Evolutionary conservation across 345 rosid genomes (phyloP).

Genomic region (Lumnitzera racemosa): DNA sequence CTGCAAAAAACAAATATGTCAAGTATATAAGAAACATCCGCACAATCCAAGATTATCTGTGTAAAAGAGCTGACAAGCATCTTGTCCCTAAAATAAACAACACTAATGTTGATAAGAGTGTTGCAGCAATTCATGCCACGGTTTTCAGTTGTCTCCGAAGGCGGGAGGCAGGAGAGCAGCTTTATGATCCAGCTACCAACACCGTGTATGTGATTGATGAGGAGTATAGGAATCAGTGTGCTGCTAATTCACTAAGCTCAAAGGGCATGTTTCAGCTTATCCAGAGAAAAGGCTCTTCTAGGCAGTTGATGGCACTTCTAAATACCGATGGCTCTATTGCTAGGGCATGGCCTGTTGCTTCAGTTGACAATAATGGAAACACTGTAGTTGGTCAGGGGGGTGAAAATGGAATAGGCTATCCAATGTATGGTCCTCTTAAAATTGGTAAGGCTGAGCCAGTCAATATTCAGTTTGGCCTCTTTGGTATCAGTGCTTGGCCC

Average conservation of each 20-base stretch:
- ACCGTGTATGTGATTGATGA: constrained; percentile 75
- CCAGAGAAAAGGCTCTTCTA: constrained; percentile 87
- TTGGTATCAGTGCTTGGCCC: constrained; percentile 99
- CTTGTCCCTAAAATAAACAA: constrained; percentile 94
- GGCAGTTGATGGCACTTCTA: constrained; percentile 96
- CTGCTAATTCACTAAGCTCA: constrained; percentile 85
- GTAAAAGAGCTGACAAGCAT: constrained; percentile 96
- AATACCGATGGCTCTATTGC: constrained; percentile 93
- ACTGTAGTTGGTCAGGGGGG: constrained; percentile 28
- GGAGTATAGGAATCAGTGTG: constrained; percentile 90
- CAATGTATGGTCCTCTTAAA: constrained; percentile 73
- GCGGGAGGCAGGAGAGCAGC: constrained; percentile 77
- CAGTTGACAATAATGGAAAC: constrained; percentile 47
- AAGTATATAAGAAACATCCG: constrained; percentile 91
- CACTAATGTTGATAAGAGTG: constrained; percentile 94
- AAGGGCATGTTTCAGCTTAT: constrained; percentile 98
- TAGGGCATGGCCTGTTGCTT: constrained; percentile 86
- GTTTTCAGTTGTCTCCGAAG: constrained; percentile 94
- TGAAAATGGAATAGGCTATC: constrained; percentile 45
- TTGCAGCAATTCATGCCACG: constrained; percentile 95
- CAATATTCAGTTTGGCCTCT: constrained; percentile 88
- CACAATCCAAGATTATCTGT: constrained; percentile 89
- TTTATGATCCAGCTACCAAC: constrained; percentile 70
- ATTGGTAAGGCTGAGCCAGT: constrained; percentile 85
- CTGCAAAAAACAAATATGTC: constrained; percentile 91